These are phyloP conservation scores for Aspergillus japonicus DNA, from an alignment of 2,329 filamentous ascomycete genomes.

Conservation along the genomic window DNA sequence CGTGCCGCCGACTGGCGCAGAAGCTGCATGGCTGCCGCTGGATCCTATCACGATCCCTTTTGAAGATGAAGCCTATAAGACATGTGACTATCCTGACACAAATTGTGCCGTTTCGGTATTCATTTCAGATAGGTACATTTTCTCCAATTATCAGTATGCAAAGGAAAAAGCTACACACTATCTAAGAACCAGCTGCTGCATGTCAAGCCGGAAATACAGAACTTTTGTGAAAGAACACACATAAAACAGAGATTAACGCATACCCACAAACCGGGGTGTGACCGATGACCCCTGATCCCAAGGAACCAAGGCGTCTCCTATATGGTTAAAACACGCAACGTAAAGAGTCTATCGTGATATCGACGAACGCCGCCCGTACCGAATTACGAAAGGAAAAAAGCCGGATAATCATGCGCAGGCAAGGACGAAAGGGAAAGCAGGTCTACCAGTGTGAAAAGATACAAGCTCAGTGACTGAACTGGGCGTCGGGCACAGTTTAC, in stretches of 20 bases:
- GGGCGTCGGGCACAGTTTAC: conserved; percentile 41
- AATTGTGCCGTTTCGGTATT: background rate
- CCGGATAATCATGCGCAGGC: conserved; percentile 17
- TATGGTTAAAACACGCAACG: conserved; percentile 24
- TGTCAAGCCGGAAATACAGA: conserved; percentile 10
- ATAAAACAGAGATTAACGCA: conserved; percentile 18
- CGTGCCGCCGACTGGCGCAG: background rate
- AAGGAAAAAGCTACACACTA: conserved; percentile 17
- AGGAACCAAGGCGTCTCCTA: conserved; percentile 9
- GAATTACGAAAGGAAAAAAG: conserved; percentile 33
- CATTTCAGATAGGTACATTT: conserved; percentile 12
- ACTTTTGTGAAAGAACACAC: conserved; percentile 14
- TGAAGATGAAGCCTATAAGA: no score
- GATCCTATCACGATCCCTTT: no score
- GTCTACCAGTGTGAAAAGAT: conserved; percentile 33
- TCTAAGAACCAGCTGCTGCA: conserved; percentile 13
- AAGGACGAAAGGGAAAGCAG: conserved; percentile 19
- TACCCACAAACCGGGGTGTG: conserved; percentile 11
- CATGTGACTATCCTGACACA: background rate
- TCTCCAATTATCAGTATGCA: conserved; percentile 12
- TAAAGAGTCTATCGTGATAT: conserved; percentile 39
- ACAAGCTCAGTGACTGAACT: conserved; percentile 28
- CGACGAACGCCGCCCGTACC: conserved; percentile 39
- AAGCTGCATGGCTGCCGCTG: no score
- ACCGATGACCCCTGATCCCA: conserved; percentile 9